Conservation (phyloP, 1,139 yeast species). For the Yamadazyma trypodendri region DNA sequence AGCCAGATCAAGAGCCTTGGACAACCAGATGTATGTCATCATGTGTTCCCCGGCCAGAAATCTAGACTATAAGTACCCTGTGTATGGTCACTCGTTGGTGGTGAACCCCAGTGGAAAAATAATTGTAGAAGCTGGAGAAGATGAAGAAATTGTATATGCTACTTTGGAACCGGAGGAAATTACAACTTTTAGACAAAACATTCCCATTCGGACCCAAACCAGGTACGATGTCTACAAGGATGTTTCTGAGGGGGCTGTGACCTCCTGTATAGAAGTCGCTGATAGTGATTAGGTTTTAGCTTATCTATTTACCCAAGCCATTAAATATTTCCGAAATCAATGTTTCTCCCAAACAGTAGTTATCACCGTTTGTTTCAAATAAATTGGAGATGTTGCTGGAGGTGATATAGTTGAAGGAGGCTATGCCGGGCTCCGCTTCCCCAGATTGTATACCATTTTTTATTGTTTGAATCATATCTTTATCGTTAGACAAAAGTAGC, state of each 20-base stretch:
- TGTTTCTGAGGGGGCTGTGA: slow-evolving; percentile 12
- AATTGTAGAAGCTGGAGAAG: slow-evolving; percentile 48
- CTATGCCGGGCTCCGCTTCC: background rate
- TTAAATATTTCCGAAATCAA: slow-evolving; percentile 1
- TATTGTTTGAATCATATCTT: background rate
- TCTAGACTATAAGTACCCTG: slow-evolving; percentile 74
- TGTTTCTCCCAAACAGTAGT: slow-evolving; percentile 1
- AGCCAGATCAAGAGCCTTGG: slow-evolving; percentile 78
- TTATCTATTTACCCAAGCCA: background rate
- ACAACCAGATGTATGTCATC: slow-evolving; percentile 75
- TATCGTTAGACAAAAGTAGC: slow-evolving; percentile 3
- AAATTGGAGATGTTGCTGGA: background rate
- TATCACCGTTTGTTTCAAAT: background rate
- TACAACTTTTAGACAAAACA: slow-evolving; percentile 20
- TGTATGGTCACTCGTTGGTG: slow-evolving; percentile 72
- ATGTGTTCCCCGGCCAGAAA: slow-evolving; percentile 51
- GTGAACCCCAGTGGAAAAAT: slow-evolving; percentile 85
- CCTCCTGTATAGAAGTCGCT: slow-evolving; percentile 12
- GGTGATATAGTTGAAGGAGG: background rate
- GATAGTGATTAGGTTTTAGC: slow-evolving; percentile 9
- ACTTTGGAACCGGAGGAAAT: slow-evolving; percentile 22
- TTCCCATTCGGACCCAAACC: slow-evolving; percentile 26
- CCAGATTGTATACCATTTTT: background rate
- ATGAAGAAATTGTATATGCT: slow-evolving; percentile 26
- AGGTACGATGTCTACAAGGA: slow-evolving; percentile 27